phyloP scores from a whole-genome alignment of 768 basidiomycete species.

The Antrodiella citrinella region DNA sequence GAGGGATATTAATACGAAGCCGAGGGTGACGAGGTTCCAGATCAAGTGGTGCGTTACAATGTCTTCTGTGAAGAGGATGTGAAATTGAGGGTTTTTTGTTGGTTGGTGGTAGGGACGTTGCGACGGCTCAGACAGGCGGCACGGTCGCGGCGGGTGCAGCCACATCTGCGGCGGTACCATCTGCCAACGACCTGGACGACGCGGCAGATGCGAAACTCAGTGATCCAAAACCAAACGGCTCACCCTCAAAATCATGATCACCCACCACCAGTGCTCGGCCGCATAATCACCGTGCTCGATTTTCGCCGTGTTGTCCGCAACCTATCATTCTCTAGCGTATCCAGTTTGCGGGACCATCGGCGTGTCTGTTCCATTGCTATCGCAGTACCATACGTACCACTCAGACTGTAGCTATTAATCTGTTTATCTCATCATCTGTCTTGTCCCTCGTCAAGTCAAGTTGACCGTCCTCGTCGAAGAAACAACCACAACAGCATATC shows the following conservation, averaged over 20 bases:
- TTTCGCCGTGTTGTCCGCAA: too few species aligned
- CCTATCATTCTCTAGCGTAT: background rate
- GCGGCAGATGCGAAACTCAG: background rate
- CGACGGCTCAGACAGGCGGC: conserved; percentile 36
- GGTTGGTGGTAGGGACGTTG: conserved; percentile 47
- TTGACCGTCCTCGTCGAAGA: too few species aligned
- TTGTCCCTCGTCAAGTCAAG: too few species aligned
- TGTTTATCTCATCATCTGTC: background rate
- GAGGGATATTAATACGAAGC: conserved; percentile 85
- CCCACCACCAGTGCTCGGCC: background rate
- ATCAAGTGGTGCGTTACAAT: conserved; percentile 81
- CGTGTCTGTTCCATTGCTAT: background rate
- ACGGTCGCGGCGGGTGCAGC: conserved; percentile 49
- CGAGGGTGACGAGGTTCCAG: conserved; percentile 88
- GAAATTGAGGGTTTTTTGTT: background rate
- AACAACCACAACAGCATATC: too few species aligned
- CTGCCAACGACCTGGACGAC: conserved; percentile 55
- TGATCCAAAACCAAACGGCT: conserved; percentile 14
- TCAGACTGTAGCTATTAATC: background rate
- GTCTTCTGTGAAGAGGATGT: too few species aligned
- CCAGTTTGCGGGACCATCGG: background rate
- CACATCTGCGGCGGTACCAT: conserved; percentile 65
- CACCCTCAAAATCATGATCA: background rate
- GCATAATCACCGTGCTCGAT: too few species aligned
- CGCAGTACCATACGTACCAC: background rate